Evolutionary conservation across 2,329 filamentous ascomycete species (phyloP), one percentile per base, ranked within the genome.

Genomic region (Hypomyces rosellus): DNA sequence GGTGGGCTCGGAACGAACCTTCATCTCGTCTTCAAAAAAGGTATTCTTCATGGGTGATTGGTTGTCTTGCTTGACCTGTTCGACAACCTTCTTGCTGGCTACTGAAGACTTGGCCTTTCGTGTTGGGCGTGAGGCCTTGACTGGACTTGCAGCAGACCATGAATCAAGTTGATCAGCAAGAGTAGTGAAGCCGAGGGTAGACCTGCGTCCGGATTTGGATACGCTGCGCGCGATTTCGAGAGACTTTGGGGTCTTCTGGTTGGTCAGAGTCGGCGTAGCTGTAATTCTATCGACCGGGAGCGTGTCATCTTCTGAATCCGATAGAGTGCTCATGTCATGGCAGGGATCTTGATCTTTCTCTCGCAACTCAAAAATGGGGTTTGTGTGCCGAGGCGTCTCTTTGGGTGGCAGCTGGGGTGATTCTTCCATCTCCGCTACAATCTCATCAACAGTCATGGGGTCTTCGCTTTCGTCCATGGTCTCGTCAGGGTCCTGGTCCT

Each of bases 11-110:
- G 63, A 57, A 14, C 67, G 64, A 4, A 65, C 57, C 16, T 66
- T 57, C 77, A 84, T 83, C 54, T 80, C 79, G 48, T 85, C 81
- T 11, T 85, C 80, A 46, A 85, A 85, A 63, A 77, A 84, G 6
- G 69, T 71, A 46, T 70, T 71, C 49, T 73, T 75, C 5, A 67
- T 61, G 1, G 75, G 70, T 1, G 74, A 69, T 3, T 3, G 20
- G 6, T 60, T 57, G 2, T 66, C 41, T 13, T n/a, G n/a, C n/a
- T n/a, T 16, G 20, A 25, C 25, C 8, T 33, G 16, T 11, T 30
- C 30, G 15, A 15, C 30, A 2, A 5, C 39, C 16, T 34, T 15
- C 7, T 15, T 12, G 15, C 33, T 15, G 12, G 20, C 41, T 4
- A 11, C 22, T n/a, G 40, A 14, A n/a, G 38, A 7, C 15, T 42